Evolutionary conservation across 805 yeast species (phyloP).

Genomic region (Nakazawaea ishiwadae): DNA sequence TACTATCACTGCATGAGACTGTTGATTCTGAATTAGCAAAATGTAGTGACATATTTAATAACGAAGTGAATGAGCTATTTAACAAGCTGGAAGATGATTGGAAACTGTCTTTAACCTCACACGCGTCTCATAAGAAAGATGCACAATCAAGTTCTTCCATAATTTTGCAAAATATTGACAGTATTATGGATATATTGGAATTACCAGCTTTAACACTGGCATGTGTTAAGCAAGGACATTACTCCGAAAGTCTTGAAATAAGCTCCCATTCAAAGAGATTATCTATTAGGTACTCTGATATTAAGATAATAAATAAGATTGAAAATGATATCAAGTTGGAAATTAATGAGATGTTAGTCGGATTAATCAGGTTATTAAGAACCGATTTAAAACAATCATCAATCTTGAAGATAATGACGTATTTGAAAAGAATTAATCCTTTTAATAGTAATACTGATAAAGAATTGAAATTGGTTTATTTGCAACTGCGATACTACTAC

Average conservation of each 20-base stretch:
- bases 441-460: constrained; percentile 24
- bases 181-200: constrained; percentile 73
- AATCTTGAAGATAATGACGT: constrained; percentile 71
- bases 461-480: constrained; percentile 49
- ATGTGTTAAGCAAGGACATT: constrained; percentile 84
- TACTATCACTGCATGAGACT: constrained; percentile 31
- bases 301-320: constrained; percentile 45
- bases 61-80: constrained; percentile 25
- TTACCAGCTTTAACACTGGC: constrained; percentile 77
- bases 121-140: too few species aligned
- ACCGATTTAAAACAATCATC: constrained; percentile 79
- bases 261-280: constrained; percentile 70
- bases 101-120: constrained; percentile 13
- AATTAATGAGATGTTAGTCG: constrained; percentile 57
- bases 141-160: constrained; percentile 26
- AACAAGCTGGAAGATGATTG: constrained; percentile 25
- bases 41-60: constrained; percentile 28
- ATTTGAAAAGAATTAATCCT: constrained; percentile 64
- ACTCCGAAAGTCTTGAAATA: constrained; percentile 84
- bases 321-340: constrained; percentile 50
- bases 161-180: constrained; percentile 60
- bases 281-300: constrained; percentile 60
- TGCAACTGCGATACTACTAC: constrained; percentile 66
- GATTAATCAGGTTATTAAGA: constrained; percentile 61
- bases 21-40: constrained; percentile 26